A percentile compares a stretch with the other conserved stretches of the same genome.
These are phyloP conservation scores for Juncus inflexus DNA, from an alignment of 176 grass and related monocot genomes.

Conservation along the genomic window DNA sequence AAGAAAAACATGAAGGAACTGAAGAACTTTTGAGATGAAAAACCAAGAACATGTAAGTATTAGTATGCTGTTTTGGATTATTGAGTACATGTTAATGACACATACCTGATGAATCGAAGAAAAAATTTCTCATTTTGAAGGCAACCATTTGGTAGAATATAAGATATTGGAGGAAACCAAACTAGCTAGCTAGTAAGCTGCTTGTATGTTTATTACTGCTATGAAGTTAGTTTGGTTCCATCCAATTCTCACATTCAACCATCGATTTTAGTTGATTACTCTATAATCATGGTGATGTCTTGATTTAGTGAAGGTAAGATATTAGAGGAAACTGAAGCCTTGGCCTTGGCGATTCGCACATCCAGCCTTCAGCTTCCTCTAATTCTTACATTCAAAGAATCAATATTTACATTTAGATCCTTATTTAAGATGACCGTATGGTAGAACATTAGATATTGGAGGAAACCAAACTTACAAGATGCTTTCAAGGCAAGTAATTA, in stretches of 20 bases:
- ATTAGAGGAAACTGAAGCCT: slow-evolving; percentile 29
- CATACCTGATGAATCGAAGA: too few relatives aligned
- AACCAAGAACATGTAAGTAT: too few relatives aligned
- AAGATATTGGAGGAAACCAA: slow-evolving; percentile 37
- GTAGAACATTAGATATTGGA: slow-evolving; percentile 27
- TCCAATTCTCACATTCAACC: slow-evolving; percentile 33
- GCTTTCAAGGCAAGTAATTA: not conserved
- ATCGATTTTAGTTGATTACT: not conserved
- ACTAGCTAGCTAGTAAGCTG: not conserved
- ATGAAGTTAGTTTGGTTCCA: slow-evolving; percentile 27
- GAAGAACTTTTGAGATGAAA: too few relatives aligned
- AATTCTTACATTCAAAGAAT: slow-evolving; percentile 23
- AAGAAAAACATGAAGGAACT: too few relatives aligned
- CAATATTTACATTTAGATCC: not conserved
- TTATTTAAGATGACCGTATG: not conserved
- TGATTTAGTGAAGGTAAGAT: slow-evolving; percentile 11
- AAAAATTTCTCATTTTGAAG: not conserved
- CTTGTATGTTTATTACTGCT: not conserved
- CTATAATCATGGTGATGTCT: not conserved
- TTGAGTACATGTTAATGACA: too few relatives aligned
- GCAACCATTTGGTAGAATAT: slow-evolving; percentile 17
- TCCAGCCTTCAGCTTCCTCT: slow-evolving; percentile 10
- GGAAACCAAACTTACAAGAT: slow-evolving; percentile 31
- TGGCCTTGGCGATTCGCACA: too few relatives aligned
- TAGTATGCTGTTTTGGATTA: too few relatives aligned